Base-by-base conservation (phyloP, 306 rosid genomes). In the Cicer arietinum region DNA sequence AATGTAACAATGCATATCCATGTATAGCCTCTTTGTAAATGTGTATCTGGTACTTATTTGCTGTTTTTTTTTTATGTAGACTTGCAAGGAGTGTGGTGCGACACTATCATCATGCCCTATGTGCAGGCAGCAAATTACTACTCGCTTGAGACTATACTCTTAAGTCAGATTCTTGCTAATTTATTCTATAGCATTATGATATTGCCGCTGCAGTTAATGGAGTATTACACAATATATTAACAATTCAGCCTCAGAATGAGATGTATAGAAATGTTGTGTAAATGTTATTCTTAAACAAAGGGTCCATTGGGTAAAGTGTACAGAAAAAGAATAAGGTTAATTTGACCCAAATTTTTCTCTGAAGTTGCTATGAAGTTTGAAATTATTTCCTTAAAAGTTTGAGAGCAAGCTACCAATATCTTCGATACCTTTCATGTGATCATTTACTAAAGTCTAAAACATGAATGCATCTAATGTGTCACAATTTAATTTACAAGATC, bases 71-170 rank as follows among this genome's bases (percentile, higher is more conserved):
- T 16, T 51, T 18, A 10, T 47, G 78, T 16, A 94, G 98, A 91
- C 97, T 41, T 94, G 98, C 95, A 90, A 84, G 91, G 97, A 91
- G 63, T 94, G 98, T 68, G 94, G 97, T 1, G 77, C 65, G 5
- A 77, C 87, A 17, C 70, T 94, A 69, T 82, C 88, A 42, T 41
- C 80, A 16, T 94, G 98, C 86, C 98, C 98, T 0, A 41, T 90
- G 73, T 91, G 98, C 67, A 88, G 95, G 77, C 84, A 89, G 74
- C 91, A 86, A 62, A 91, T 94, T 78, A 79, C 86, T 57, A 77
- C 91, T 47, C 97, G 98, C 44, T 76, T 94, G 75, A 87, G 88
- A 79, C 84, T 94, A 43, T 91, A 82, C 82, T 73, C 85, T 67
- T 94, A 72, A 87, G 18, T 73, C 10, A 17, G 51, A 42, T 14